A percentile compares a stretch with the other conserved stretches of the same genome.
phyloP scores from a whole-genome alignment of 164 flowering plant species.

The Sedum album region DNA sequence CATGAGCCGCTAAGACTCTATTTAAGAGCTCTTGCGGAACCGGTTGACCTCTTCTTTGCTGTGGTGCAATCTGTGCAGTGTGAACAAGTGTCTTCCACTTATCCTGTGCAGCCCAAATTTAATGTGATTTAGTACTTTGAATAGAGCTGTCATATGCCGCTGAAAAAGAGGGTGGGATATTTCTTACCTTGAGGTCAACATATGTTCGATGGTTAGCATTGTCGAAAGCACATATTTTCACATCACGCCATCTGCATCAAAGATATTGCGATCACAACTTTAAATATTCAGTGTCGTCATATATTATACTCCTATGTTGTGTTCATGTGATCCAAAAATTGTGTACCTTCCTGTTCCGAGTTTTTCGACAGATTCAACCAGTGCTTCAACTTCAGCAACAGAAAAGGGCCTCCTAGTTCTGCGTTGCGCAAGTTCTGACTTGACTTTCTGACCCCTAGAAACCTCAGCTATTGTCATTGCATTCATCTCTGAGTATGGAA shows the following conservation, averaged over 20 bases:
- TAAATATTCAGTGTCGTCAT: neutral
- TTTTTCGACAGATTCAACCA: constrained; percentile 91
- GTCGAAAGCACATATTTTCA: constrained; percentile 77
- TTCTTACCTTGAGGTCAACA: constrained; percentile 87
- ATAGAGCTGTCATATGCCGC: neutral
- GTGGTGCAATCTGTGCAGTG: constrained; percentile 86
- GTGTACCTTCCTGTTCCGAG: constrained; percentile 96
- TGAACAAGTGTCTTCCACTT: constrained; percentile 98
- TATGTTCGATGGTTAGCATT: constrained; percentile 92
- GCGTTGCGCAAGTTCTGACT: constrained; percentile 68
- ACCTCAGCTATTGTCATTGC: constrained; percentile 52
- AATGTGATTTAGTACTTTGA: neutral
- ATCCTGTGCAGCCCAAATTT: constrained; percentile 42
- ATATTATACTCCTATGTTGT: neutral
- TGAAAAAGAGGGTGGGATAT: neutral
- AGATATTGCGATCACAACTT: neutral
- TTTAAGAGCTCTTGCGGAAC: constrained; percentile 91
- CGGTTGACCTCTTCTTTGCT: constrained; percentile 93
- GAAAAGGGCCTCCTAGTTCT: constrained; percentile 89
- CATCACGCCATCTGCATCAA: constrained; percentile 66
- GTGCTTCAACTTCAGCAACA: constrained; percentile 92
- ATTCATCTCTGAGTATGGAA: constrained; percentile 41
- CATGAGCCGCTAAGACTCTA: constrained; percentile 74
- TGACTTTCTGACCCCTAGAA: constrained; percentile 44
- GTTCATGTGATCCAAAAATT: neutral